Conservation (phyloP, 1,139 yeast species). For the Protomyces inouyei region DNA sequence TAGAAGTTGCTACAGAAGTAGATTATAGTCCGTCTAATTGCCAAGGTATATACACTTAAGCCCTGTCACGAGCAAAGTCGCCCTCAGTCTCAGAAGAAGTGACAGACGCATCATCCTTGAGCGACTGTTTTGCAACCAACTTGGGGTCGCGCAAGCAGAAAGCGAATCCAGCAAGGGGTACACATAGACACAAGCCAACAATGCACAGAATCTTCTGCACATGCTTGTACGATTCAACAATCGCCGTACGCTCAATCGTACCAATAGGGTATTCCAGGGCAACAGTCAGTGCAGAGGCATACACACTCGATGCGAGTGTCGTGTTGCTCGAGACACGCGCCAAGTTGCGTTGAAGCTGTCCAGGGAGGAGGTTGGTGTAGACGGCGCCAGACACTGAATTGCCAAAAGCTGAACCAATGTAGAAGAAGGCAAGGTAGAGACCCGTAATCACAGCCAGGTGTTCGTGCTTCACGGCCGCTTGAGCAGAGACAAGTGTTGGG, state of each 20-base stretch:
- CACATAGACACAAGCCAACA: constrained; percentile 45
- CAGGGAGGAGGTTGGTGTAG: constrained; percentile 52
- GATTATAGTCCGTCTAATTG: too few species aligned
- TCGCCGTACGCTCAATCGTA: constrained; percentile 31
- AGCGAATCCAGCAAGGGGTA: constrained; percentile 18
- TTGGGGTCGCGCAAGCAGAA: constrained; percentile 24
- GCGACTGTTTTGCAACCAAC: constrained; percentile 12
- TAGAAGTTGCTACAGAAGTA: too few species aligned
- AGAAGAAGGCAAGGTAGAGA: constrained; percentile 51
- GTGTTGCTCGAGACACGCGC: constrained; percentile 30
- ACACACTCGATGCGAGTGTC: constrained; percentile 30
- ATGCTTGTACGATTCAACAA: constrained; percentile 31
- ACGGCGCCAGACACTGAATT: constrained; percentile 57
- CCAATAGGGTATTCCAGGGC: constrained; percentile 27
- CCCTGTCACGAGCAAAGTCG: too few species aligned
- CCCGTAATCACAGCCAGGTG: constrained; percentile 62
- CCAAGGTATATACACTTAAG: too few species aligned
- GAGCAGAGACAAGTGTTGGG: constrained; percentile 53
- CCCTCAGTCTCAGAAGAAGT: not conserved
- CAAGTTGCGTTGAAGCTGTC: constrained; percentile 37
- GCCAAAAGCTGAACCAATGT: constrained; percentile 59
- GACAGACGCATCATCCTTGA: constrained; percentile 7
- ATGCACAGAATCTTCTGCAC: constrained; percentile 54
- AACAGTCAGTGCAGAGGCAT: constrained; percentile 30
- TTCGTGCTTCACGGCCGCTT: constrained; percentile 56